These are phyloP conservation scores for Cucumis variabilis DNA, from an alignment of 331 rosid genomes.

Conservation along the genomic window DNA sequence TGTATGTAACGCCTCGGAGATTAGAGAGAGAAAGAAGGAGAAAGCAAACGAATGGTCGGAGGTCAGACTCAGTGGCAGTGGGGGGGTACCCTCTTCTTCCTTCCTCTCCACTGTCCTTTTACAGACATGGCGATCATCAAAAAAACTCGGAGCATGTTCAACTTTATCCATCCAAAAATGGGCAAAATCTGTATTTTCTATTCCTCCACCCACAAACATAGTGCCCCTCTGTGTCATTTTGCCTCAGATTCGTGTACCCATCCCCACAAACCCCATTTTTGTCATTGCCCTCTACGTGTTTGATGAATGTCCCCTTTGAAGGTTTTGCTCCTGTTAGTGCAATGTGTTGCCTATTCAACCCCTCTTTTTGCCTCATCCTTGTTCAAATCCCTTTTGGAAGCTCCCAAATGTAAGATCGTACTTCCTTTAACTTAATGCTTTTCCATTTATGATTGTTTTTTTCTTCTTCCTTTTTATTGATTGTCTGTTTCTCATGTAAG, in stretches of 20 bases:
- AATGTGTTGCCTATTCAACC: slow-evolving; percentile 12
- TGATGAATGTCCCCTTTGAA: slow-evolving; percentile 19
- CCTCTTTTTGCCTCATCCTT: neutral
- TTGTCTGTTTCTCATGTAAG: neutral
- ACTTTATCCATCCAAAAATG: slow-evolving; percentile 4
- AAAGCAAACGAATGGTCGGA: neutral
- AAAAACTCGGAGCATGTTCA: neutral
- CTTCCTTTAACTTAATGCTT: neutral
- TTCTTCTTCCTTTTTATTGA: neutral
- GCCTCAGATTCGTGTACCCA: slow-evolving; percentile 21
- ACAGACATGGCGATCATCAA: neutral
- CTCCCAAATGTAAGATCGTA: neutral
- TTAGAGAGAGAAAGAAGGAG: neutral
- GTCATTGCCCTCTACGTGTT: slow-evolving; percentile 17
- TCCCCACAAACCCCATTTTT: neutral
- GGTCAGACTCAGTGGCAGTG: neutral
- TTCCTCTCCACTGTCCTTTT: neutral
- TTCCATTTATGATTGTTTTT: neutral
- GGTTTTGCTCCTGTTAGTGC: neutral
- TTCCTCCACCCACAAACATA: neutral
- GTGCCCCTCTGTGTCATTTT: neutral
- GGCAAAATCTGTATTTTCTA: neutral
- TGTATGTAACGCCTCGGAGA: neutral
- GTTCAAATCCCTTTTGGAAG: neutral
- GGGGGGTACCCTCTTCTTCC: neutral